These are phyloP conservation scores for Chrysosporium queenslandicum DNA, from an alignment of 2,329 filamentous ascomycete species.

Conservation along the genomic window DNA sequence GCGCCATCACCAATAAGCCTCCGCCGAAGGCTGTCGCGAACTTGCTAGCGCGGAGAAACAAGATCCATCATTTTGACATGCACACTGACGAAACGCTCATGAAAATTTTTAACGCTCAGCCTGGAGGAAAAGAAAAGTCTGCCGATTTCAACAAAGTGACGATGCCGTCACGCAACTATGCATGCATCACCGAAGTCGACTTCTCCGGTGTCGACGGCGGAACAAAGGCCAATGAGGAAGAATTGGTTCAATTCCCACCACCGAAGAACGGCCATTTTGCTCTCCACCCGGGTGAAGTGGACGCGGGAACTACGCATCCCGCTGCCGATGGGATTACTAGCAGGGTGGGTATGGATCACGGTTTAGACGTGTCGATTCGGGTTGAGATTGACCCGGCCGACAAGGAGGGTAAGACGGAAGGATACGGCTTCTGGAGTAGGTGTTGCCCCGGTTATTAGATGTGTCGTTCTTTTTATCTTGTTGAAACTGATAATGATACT, in stretches of 20 bases:
- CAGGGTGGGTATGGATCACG: conserved; percentile 31
- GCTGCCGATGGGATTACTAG: conserved; percentile 48
- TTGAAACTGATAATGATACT: too few relatives aligned
- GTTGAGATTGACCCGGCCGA: conserved; percentile 41
- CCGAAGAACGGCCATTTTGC: conserved; percentile 58
- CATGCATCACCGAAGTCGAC: conserved; percentile 49
- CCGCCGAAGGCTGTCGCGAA: conserved; percentile 57
- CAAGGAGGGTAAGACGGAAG: conserved; percentile 34
- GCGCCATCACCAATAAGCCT: conserved; percentile 59
- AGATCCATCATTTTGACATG: conserved; percentile 54
- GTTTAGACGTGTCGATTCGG: conserved; percentile 37
- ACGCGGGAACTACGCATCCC: conserved; percentile 66
- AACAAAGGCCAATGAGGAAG: conserved; percentile 11
- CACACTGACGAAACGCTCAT: conserved; percentile 57
- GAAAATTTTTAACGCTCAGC: conserved; percentile 52
- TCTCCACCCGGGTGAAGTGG: conserved; percentile 65
- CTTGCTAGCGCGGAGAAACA: conserved; percentile 52
- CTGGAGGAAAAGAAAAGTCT: conserved; percentile 51
- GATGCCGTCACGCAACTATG: conserved; percentile 62
- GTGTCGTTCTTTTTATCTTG: too few relatives aligned
- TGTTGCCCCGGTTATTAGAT: too few relatives aligned
- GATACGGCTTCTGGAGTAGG: conserved; percentile 43
- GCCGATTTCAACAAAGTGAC: conserved; percentile 69
- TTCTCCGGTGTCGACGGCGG: conserved; percentile 12
- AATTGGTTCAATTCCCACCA: conserved; percentile 23